Conservation (phyloP, 345 rosid genomes). For the Eucalyptus regnans region DNA sequence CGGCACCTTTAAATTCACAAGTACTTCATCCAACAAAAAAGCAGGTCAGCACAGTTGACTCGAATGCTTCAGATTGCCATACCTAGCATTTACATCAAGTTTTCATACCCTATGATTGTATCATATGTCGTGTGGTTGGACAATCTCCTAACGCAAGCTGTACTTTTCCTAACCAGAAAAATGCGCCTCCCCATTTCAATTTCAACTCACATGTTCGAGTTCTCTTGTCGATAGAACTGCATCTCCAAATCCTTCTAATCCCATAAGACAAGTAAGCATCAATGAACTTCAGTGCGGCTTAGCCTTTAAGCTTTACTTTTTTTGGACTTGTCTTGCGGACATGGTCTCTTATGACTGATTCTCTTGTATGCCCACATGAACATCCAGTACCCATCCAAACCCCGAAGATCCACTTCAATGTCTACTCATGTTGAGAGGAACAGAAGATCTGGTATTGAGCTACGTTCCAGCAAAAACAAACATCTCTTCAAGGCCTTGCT, state of each 20-base stretch:
- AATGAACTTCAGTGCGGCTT: not conserved
- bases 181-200: constrained; percentile 36
- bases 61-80: not conserved
- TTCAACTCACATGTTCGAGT: constrained; percentile 26
- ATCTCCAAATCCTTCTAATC: constrained; percentile 20
- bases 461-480: constrained; percentile 36
- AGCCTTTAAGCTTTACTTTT: not conserved
- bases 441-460: constrained; percentile 13
- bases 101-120: not conserved
- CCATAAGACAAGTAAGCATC: constrained; percentile 21
- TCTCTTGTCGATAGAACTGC: too few species aligned
- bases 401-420: constrained; percentile 34
- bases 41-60: constrained; percentile 11
- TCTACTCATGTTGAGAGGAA: constrained; percentile 15
- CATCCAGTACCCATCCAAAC: constrained; percentile 30
- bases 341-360: not conserved
- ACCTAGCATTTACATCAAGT: not conserved
- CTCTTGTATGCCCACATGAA: not conserved
- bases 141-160: not conserved
- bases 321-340: not conserved
- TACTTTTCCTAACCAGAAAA: constrained; percentile 18
- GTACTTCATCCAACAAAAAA: constrained; percentile 8
- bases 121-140: not conserved
- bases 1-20: constrained; percentile 22
- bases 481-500: constrained; percentile 56